These are phyloP conservation scores for Rhododendron williamsianum DNA, from an alignment of 148 eudicot species.

Conservation along the genomic window DNA sequence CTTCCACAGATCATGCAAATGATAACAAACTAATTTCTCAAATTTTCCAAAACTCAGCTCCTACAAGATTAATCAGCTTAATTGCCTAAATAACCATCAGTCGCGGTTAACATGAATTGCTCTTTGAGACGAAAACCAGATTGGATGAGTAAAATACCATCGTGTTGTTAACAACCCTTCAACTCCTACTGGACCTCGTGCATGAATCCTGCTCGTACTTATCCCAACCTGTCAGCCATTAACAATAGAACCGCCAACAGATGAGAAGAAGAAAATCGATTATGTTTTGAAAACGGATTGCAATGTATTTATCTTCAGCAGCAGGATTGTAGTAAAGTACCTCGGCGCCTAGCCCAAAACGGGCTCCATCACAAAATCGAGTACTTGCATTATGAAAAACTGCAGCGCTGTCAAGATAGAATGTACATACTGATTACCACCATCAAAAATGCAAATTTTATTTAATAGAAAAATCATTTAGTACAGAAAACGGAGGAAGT, in stretches of 20 bases:
- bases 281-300: neutral
- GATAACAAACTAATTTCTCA: neutral
- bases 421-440: neutral
- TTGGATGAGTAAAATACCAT: slow-evolving; percentile 50
- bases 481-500: neutral
- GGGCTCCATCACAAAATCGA: slow-evolving; percentile 89
- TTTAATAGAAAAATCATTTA: neutral
- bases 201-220: slow-evolving; percentile 90
- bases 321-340: slow-evolving; percentile 20
- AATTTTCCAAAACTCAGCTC: neutral
- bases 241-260: neutral
- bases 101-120: neutral
- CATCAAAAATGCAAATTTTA: neutral
- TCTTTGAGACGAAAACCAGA: neutral
- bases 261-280: neutral
- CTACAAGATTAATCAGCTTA: neutral
- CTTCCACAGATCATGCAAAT: neutral
- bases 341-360: slow-evolving; percentile 98
- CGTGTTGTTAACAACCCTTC: slow-evolving; percentile 85
- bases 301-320: neutral
- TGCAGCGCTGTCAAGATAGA: slow-evolving; percentile 68
- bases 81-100: neutral
- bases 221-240: slow-evolving; percentile 63
- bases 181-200: slow-evolving; percentile 95
- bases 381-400: slow-evolving; percentile 96